Evolutionary conservation across 805 yeast genomes (phyloP).

Genomic region (Candida tibetensis): DNA sequence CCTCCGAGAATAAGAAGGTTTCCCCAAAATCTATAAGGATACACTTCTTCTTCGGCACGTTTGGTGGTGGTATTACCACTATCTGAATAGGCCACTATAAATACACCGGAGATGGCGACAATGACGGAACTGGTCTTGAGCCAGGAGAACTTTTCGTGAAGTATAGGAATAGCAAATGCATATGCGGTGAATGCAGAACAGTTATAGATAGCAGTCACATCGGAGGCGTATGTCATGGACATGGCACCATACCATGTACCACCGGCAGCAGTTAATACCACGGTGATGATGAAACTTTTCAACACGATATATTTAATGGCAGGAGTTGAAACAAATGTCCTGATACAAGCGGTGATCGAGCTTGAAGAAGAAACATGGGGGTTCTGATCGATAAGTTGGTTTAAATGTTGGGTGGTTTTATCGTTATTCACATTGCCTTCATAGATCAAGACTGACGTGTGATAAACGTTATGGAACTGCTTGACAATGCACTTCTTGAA

Average conservation of each 20-base stretch:
- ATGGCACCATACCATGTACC: conserved; percentile 84
- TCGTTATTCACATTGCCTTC: conserved; percentile 39
- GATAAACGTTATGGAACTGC: conserved; percentile 44
- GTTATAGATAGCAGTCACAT: conserved; percentile 87
- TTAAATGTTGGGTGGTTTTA: conserved; percentile 29
- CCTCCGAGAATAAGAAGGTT: conserved; percentile 70
- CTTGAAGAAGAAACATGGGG: conserved; percentile 34
- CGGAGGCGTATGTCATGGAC: conserved; percentile 75
- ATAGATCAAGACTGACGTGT: conserved; percentile 41
- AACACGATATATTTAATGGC: conserved; percentile 48
- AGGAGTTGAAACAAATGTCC: conserved; percentile 39
- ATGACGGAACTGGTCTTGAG: conserved; percentile 65
- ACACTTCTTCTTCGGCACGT: conserved; percentile 18
- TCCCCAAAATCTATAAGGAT: conserved; percentile 65
- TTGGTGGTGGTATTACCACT: conserved; percentile 11
- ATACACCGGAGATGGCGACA: conserved; percentile 71
- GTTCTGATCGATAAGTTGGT: conserved; percentile 33
- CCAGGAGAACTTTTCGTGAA: conserved; percentile 63
- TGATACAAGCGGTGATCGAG: conserved; percentile 31
- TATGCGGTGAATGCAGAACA: conserved; percentile 89
- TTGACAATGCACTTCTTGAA: conserved; percentile 38
- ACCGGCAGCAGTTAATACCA: conserved; percentile 72
- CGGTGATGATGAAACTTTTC: conserved; percentile 45
- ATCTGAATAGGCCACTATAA: conserved; percentile 69
- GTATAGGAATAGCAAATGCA: conserved; percentile 73